These are phyloP conservation scores for Neurospora discreta DNA, from an alignment of 495 filamentous ascomycete species.

Conservation along the genomic window DNA sequence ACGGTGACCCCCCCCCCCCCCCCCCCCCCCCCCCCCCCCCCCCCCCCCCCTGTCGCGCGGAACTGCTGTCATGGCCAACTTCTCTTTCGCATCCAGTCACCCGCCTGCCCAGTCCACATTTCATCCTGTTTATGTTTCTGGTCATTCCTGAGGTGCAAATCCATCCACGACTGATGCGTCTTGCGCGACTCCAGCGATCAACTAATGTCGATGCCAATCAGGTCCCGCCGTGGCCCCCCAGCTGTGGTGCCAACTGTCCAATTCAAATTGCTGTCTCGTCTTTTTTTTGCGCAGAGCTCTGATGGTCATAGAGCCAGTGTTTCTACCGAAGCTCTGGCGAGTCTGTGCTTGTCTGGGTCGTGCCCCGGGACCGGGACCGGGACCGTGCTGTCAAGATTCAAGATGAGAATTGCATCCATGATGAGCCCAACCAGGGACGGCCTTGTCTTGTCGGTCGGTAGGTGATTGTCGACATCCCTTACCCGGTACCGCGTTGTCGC, in stretches of 20 bases:
- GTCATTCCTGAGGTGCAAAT: neutral
- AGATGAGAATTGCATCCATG: neutral
- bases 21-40: too few relatives aligned
- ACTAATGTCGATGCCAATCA: neutral
- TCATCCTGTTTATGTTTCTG: neutral
- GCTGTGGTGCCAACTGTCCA: neutral
- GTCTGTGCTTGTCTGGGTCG: neutral
- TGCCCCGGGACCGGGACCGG: neutral
- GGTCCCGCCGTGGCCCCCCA: neutral
- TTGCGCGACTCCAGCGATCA: neutral
- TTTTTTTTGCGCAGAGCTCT: neutral
- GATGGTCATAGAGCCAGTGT: neutral
- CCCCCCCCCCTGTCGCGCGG: too few relatives aligned
- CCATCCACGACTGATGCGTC: neutral
- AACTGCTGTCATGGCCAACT: neutral
- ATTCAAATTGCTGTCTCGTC: neutral
- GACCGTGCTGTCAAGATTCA: neutral
- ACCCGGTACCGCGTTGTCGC: neutral
- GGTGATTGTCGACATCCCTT: neutral
- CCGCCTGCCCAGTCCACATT: neutral
- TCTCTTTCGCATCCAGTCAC: neutral
- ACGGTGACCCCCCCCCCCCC: neutral
- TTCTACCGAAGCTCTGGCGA: neutral
- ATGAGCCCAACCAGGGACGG: neutral
- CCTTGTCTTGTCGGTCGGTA: neutral